Evolutionary conservation across 192 early-diverging fungal genomes (phyloP), one percentile per base, ranked within the genome.

Genomic region (Funneliformis geosporum): DNA sequence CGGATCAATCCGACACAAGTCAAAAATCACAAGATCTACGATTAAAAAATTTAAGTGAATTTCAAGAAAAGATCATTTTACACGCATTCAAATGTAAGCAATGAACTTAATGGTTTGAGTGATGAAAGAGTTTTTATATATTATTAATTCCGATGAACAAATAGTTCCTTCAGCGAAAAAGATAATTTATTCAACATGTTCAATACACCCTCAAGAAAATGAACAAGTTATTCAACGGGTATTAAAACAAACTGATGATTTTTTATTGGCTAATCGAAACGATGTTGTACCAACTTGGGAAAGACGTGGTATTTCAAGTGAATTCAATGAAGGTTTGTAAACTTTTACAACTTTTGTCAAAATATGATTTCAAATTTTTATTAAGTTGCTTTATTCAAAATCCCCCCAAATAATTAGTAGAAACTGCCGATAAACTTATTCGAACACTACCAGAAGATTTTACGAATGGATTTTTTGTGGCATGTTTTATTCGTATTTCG

Each of bases 381-480:
- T 33, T 33, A 33, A 33, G 18, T n/a, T 5, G 12, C 21, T 33
- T 21, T 18, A 8, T 21, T 68, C 39, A 43, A 10, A 25, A 39
- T 42, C 11, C 0, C 6, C 18, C 67, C 14, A 44, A 67, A n/a
- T 76, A 59, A 12, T 79, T 86, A 1, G 83, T 86, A 75, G 88
- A 82, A 60, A 80, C 91, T 81, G 92, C 93, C 0, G 85, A 90
- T 0, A 81, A 86, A 8, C 82, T 96, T 12, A 89, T 98, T 16
- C 88, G 98, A 28, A 93, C 94, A 8, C 79, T 89, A 28, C 96
- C 96, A 0, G 86, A 89, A 78, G 98, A 99, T 86, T 84, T 87
- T 43, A 94, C 91, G 55, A 98, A 97, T 80, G 98, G 98, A 7
- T 99, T 99, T 81, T 99, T 99, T 92, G 98, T 98, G 6, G 95